Conservation (phyloP, 2,329 filamentous ascomycete species). For the Lachnellula subtilissima region DNA sequence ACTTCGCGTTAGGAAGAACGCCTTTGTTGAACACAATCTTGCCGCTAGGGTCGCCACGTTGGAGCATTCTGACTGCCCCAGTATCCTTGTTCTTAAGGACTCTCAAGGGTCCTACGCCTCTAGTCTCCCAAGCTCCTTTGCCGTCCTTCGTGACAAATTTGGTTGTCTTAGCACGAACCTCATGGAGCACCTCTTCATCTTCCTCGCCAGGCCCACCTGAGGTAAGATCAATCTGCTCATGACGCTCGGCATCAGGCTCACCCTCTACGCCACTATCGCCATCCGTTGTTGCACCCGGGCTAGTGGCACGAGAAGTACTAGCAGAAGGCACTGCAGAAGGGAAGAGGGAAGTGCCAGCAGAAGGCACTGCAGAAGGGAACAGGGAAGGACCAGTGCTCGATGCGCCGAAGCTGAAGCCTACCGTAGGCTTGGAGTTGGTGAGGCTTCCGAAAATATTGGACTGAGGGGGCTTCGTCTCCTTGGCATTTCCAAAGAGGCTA, state of each 20-base stretch:
- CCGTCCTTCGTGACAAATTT: conserved; percentile 52
- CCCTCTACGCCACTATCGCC: conserved; percentile 25
- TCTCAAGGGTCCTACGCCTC: conserved; percentile 67
- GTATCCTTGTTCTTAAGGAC: conserved; percentile 70
- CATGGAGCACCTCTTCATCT: conserved; percentile 65
- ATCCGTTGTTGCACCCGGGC: conserved; percentile 29
- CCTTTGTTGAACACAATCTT: conserved; percentile 68
- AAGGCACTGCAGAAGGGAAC: conserved; percentile 27
- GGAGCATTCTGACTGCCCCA: conserved; percentile 60
- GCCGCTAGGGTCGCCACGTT: conserved; percentile 72
- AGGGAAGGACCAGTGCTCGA: conserved; percentile 25
- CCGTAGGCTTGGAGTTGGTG: conserved; percentile 9
- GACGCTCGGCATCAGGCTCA: conserved; percentile 50
- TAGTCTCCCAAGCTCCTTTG: conserved; percentile 59
- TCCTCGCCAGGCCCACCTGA: conserved; percentile 64
- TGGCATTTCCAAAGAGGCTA: conserved; percentile 11
- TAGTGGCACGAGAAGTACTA: conserved; percentile 30
- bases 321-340: conserved; percentile 27
- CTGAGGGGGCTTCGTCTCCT: not conserved
- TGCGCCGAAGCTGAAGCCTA: conserved; percentile 25
- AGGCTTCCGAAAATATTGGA: conserved; percentile 19
- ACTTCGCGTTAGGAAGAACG: conserved; percentile 56
- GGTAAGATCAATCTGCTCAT: conserved; percentile 67
- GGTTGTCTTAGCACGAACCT: conserved; percentile 65
- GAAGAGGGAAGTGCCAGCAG: conserved; percentile 29